phyloP scores from a whole-genome alignment of 148 eudicot genomes.

The Rhododendron vialii region DNA sequence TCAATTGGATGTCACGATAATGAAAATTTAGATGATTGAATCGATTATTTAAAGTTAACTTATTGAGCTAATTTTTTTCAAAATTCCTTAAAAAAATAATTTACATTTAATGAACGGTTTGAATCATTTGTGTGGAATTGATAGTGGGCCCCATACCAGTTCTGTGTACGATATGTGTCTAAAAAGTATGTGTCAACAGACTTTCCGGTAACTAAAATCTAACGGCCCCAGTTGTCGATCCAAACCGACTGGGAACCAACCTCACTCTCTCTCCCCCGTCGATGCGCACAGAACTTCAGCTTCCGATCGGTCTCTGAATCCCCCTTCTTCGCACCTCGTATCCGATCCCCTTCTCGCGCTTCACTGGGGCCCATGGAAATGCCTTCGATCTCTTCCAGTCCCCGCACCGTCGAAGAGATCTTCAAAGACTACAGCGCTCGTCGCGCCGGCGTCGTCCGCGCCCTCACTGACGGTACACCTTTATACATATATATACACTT shows the following conservation, averaged over 20 bases:
- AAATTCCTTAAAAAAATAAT: no score
- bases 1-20: no score
- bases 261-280: not conserved
- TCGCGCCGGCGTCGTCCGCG: constrained; percentile 74
- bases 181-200: not conserved
- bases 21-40: no score
- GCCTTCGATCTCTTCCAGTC: constrained; percentile 70
- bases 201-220: not conserved
- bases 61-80: no score
- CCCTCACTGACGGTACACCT: constrained; percentile 56
- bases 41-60: no score
- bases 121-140: rapidly evolving
- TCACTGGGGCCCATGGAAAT: constrained; percentile 28
- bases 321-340: not conserved
- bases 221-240: not conserved
- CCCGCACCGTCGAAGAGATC: constrained; percentile 93
- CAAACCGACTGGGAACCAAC: not conserved
- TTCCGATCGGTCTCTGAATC: constrained; percentile 5
- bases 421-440: constrained; percentile 87
- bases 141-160: no score
- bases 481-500: not conserved
- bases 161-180: no score
- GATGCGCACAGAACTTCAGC: not conserved
- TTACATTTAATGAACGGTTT: no score
- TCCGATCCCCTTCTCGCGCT: not conserved